These are phyloP conservation scores for Lunasporangiospora selenospora DNA, from an alignment of 192 early-diverging fungal genomes.

Conservation along the genomic window DNA sequence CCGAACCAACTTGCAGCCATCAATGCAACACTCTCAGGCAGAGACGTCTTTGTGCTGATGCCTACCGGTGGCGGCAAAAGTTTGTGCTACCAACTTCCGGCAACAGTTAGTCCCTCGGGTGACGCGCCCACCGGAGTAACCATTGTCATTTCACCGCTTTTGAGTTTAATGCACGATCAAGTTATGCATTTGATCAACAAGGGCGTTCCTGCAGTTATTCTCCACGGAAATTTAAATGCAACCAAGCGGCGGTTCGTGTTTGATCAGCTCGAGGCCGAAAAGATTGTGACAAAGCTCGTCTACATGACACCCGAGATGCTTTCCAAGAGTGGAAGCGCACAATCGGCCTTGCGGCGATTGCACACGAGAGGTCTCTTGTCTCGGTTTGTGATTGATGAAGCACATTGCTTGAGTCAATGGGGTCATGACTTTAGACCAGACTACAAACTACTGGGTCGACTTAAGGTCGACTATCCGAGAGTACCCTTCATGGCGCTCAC, in stretches of 20 bases:
- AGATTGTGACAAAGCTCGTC: constrained; percentile 65
- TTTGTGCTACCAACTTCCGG: constrained; percentile 93
- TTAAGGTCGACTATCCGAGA: constrained; percentile 72
- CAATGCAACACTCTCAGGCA: constrained; percentile 80
- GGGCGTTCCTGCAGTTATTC: constrained; percentile 66
- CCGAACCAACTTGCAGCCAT: constrained; percentile 89
- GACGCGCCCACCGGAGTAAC: constrained; percentile 75
- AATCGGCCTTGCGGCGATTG: constrained; percentile 60
- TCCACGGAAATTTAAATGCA: constrained; percentile 66
- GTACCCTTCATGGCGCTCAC: constrained; percentile 95
- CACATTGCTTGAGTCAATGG: constrained; percentile 96
- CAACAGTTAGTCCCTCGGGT: constrained; percentile 53
- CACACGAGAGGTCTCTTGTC: constrained; percentile 70
- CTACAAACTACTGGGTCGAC: constrained; percentile 78
- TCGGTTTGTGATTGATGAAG: constrained; percentile 96
- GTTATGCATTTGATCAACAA: constrained; percentile 73
- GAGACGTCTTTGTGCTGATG: constrained; percentile 96
- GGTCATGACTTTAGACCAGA: constrained; percentile 98
- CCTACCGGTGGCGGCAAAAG: constrained; percentile 97
- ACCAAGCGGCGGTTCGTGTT: constrained; percentile 62
- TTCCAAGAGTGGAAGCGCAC: constrained; percentile 65
- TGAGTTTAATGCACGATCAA: constrained; percentile 97
- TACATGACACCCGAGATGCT: constrained; percentile 95
- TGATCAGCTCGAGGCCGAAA: constrained; percentile 56
- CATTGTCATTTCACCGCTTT: constrained; percentile 89